Conservation (phyloP, 768 basidiomycete species). For the Panaeolus papilionaceus region DNA sequence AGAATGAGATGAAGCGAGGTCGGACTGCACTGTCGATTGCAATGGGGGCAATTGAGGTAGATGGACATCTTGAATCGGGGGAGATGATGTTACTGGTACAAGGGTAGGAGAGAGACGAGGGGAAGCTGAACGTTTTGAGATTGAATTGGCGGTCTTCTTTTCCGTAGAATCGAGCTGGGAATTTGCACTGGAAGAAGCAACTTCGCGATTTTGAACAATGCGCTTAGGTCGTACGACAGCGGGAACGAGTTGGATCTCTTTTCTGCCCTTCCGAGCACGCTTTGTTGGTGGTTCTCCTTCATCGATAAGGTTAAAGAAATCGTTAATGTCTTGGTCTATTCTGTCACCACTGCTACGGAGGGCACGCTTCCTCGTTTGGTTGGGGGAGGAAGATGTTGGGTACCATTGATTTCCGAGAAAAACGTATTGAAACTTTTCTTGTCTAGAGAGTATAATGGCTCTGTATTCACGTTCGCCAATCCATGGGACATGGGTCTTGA, state of each 20-base stretch:
- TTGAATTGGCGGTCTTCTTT: background rate
- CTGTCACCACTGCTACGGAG: constrained; percentile 30
- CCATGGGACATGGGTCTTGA: constrained; percentile 49
- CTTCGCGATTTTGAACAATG: constrained; percentile 10
- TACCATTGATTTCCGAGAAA: constrained; percentile 30
- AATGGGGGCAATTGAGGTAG: constrained; percentile 22
- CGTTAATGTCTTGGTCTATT: constrained; percentile 26
- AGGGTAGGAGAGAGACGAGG: constrained; percentile 20
- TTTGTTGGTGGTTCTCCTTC: constrained; percentile 22
- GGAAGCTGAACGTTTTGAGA: background rate
- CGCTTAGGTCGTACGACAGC: constrained; percentile 19
- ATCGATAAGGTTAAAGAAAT: constrained; percentile 30
- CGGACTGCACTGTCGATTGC: constrained; percentile 19
- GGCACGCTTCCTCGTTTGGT: constrained; percentile 28
- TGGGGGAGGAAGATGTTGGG: constrained; percentile 24
- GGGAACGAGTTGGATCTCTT: constrained; percentile 12
- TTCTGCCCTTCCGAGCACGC: constrained; percentile 18
- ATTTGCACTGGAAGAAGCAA: constrained; percentile 13
- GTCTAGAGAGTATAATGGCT: constrained; percentile 25
- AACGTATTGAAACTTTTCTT: constrained; percentile 32
- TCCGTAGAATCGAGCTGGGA: background rate
- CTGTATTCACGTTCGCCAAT: constrained; percentile 46
- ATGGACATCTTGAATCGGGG: constrained; percentile 20
- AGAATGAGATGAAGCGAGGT: constrained; percentile 31
- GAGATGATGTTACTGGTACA: constrained; percentile 11